Percentiles rank a stretch among this genome's conserved stretches.
phyloP scores from a whole-genome alignment of 768 basidiomycete species.

The Mycena alexandri region DNA sequence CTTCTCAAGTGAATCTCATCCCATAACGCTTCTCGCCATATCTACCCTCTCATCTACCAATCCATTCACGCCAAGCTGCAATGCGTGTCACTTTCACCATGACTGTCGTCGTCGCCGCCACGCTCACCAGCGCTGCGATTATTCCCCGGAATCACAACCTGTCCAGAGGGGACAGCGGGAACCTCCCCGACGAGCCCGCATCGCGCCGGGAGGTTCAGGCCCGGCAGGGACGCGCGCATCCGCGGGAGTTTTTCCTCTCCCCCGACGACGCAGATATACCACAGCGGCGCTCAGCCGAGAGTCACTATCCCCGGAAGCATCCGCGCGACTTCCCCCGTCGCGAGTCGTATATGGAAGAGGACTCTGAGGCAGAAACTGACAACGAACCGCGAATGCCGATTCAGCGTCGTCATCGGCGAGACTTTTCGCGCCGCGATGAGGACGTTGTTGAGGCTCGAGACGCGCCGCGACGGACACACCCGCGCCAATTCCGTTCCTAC shows the following conservation, averaged over 20 bases:
- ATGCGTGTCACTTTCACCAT: constrained; percentile 24
- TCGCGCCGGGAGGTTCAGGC: not conserved
- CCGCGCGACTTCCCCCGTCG: constrained; percentile 21
- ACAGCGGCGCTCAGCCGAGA: constrained; percentile 12
- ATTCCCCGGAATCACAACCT: constrained; percentile 13
- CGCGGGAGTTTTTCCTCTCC: constrained; percentile 3
- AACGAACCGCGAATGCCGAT: not conserved
- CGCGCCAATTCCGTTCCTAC: constrained; percentile 17
- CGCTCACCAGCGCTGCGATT: constrained; percentile 23
- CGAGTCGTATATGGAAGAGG: not conserved
- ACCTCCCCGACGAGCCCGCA: not conserved
- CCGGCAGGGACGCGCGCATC: constrained; percentile 6
- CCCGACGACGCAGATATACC: constrained; percentile 4
- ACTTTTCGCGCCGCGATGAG: constrained; percentile 15
- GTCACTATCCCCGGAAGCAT: constrained; percentile 3
- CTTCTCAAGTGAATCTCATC: constrained; percentile 15
- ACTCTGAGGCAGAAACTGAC: no score
- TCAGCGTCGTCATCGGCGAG: constrained; percentile 14
- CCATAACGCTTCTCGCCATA: constrained; percentile 4
- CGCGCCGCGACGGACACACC: not conserved
- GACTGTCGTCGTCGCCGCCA: constrained; percentile 21
- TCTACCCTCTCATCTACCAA: constrained; percentile 5
- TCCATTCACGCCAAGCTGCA: constrained; percentile 1
- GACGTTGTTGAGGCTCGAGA: not conserved
- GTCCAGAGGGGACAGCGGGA: constrained; percentile 3